Evolutionary conservation across 768 basidiomycete genomes (phyloP), one percentile per base, ranked within the genome.

Genomic region (Rickenella mellea): DNA sequence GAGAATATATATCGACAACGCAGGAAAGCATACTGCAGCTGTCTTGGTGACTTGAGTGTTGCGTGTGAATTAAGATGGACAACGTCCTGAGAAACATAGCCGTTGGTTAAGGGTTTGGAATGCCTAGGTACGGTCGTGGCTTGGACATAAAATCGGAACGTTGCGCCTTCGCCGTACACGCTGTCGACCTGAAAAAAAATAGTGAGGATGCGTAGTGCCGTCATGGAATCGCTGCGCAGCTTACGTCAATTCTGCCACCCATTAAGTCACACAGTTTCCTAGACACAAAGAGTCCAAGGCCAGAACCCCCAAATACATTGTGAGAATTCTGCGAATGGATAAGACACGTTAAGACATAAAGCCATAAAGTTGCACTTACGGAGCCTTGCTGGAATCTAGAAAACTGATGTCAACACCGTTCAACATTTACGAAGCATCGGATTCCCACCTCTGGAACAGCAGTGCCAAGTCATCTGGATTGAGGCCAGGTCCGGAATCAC

Each of bases 121-220:
- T 24, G 39, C 4, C 12, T 40, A 17, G 39, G 17, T 5, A 40
- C 21, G 5, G 54, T 53, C 22, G 41, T 32, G 7, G 55, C 53
- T 19, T 50, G 31, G 26, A 68, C 55, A 50, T 56, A 66, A 51
- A 68, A 68, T 8, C 65, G 52, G 54, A 68, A 68, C 1, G 62
- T 57, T 21, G 56, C 49, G 4, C 64, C 64, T 46, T 62, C 46
- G 17, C 63, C 66, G 26, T 56, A 55, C 30, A 60, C 52, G 22
- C 54, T 57, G 14, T 54, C 55, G 24, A 65, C 64, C 38, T 67
- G 56, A 44, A 64, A 59, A 10, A n/a, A n/a, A n/a, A n/a, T n/a
- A n/a, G n/a, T 48, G 40, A 33, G 29, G 33, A 12, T 12, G 22
- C 38, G 40, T 19, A 6, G 25, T 19, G 30, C 21, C 0, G 11